phyloP scores from a whole-genome alignment of 1,284 basidiomycete genomes.

The Neonothopanus nambi region DNA sequence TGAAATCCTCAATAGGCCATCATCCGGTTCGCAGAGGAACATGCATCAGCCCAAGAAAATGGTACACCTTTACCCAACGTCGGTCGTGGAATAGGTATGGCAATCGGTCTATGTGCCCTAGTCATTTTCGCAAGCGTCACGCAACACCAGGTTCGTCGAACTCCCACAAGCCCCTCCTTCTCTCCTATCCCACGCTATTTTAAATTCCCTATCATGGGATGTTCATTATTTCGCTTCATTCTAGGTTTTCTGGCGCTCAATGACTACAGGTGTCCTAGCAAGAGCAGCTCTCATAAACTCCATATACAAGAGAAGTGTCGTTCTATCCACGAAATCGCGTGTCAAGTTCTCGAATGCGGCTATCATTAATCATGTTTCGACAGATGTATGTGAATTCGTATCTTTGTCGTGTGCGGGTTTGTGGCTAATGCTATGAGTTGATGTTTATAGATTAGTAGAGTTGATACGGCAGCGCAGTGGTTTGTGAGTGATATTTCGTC shows the following conservation, averaged over 20 bases:
- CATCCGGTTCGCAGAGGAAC: constrained; percentile 66
- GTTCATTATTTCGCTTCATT: background rate
- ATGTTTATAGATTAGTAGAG: constrained; percentile 48
- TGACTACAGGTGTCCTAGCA: constrained; percentile 69
- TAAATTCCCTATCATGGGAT: background rate
- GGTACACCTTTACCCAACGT: constrained; percentile 45
- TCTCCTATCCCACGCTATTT: background rate
- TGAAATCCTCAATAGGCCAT: constrained; percentile 42
- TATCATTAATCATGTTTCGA: constrained; percentile 75
- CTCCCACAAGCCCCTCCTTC: constrained; percentile 9
- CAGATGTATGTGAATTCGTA: constrained; percentile 53
- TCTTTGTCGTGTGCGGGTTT: no score
- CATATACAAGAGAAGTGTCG: constrained; percentile 73
- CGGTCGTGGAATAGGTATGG: constrained; percentile 71
- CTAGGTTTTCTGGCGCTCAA: constrained; percentile 78
- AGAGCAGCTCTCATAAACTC: constrained; percentile 75
- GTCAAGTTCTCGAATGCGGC: constrained; percentile 64
- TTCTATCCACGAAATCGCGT: constrained; percentile 67
- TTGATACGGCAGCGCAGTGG: constrained; percentile 65
- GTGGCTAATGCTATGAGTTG: background rate
- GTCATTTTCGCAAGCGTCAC: constrained; percentile 58
- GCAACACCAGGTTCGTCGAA: constrained; percentile 53
- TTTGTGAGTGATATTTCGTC: constrained; percentile 48
- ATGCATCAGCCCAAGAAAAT: constrained; percentile 33
- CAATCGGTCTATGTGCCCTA: constrained; percentile 67